These are phyloP conservation scores for Grigorovia humatica DNA, from an alignment of 805 yeast genomes.

Conservation along the genomic window DNA sequence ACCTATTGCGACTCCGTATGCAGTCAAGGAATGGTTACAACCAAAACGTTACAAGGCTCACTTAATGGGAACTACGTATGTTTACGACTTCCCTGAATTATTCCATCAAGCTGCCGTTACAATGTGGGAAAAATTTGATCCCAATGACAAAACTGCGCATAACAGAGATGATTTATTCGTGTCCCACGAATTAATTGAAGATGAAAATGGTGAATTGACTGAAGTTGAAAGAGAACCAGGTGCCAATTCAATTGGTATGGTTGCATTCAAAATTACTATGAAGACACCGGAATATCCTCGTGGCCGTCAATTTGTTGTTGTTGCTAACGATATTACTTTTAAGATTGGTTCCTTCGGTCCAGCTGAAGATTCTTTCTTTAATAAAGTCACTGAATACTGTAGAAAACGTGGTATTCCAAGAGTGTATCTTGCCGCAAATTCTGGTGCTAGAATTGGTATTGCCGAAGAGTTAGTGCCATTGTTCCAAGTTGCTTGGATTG, in stretches of 20 bases:
- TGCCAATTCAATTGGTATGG: conserved; percentile 93
- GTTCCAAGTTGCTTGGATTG: conserved; percentile 90
- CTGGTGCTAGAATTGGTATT: conserved; percentile 98
- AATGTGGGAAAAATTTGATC: conserved; percentile 62
- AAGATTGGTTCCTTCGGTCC: conserved; percentile 99
- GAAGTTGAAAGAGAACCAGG: conserved; percentile 95
- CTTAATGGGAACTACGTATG: conserved; percentile 95
- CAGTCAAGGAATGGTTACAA: conserved; percentile 95
- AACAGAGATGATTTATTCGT: conserved; percentile 56
- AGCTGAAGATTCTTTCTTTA: conserved; percentile 83
- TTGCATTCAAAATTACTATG: conserved; percentile 82
- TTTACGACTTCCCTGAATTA: conserved; percentile 96
- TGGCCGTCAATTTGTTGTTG: conserved; percentile 86
- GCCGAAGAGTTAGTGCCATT: conserved; percentile 91
- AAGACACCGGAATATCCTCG: conserved; percentile 96
- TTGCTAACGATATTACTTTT: conserved; percentile 95
- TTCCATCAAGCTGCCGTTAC: conserved; percentile 86
- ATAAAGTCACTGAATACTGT: conserved; percentile 86
- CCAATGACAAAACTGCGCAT: not conserved
- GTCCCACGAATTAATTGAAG: conserved; percentile 71
- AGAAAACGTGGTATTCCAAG: conserved; percentile 89
- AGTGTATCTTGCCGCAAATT: conserved; percentile 91
- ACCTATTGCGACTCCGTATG: conserved; percentile 90
- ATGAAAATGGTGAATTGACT: conserved; percentile 67
- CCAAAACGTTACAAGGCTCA: conserved; percentile 99